Conservation (phyloP, 2,329 filamentous ascomycete genomes). For the Lojkania enalia region DNA sequence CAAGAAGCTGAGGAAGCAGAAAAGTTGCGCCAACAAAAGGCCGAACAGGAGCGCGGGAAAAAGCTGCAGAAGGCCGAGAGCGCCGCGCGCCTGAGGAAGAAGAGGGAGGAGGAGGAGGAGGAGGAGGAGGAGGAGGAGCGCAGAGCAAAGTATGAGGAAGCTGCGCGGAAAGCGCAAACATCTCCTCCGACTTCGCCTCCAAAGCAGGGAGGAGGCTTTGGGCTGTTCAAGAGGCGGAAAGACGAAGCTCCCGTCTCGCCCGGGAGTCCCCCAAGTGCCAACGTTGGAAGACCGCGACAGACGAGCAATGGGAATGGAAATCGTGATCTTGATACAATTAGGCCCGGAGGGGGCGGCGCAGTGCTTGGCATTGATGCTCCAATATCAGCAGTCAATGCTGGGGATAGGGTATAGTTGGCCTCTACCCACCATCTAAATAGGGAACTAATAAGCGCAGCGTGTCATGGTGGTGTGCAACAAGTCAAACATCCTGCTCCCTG, state of each 20-base stretch:
- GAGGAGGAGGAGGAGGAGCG: conserved; percentile 38
- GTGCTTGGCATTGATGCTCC: conserved; percentile 72
- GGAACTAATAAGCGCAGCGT: conserved; percentile 50
- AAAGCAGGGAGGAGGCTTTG: conserved; percentile 33
- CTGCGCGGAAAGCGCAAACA: conserved; percentile 21
- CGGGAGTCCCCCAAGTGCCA: conserved; percentile 23
- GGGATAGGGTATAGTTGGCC: conserved; percentile 65
- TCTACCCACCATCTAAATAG: background rate
- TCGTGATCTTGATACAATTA: conserved; percentile 40
- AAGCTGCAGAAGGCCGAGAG: conserved; percentile 36
- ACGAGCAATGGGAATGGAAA: conserved; percentile 27
- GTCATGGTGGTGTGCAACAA: conserved; percentile 75
- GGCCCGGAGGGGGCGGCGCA: conserved; percentile 50
- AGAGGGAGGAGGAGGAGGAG: conserved; percentile 36
- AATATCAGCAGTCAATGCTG: conserved; percentile 76
- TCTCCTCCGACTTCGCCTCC: conserved; percentile 34
- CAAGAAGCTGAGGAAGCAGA: conserved; percentile 35
- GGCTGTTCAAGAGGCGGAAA: conserved; percentile 40
- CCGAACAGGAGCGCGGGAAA: conserved; percentile 38
- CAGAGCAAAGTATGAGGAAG: conserved; percentile 29
- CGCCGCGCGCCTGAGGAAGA: conserved; percentile 27
- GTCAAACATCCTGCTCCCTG: conserved; percentile 68
- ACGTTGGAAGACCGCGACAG: conserved; percentile 25
- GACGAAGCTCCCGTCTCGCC: conserved; percentile 31
- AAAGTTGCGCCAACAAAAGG: conserved; percentile 30